Evolutionary conservation across 2,329 filamentous ascomycete genomes (phyloP), one percentile per base, ranked within the genome.

Genomic region (Fusarium fujikuroi): DNA sequence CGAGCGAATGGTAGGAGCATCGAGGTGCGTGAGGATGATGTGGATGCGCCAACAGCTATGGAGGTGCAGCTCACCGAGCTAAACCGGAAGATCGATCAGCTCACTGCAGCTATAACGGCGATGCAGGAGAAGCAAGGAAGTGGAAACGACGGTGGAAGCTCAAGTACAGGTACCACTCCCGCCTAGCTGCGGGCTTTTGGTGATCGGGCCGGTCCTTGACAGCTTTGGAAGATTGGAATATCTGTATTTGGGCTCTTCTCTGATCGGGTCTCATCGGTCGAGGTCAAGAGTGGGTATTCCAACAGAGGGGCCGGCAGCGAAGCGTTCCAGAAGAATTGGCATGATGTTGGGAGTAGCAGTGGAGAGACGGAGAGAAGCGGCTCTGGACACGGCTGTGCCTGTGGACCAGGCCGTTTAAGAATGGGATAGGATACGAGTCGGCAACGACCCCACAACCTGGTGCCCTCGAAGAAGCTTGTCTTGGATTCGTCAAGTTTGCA

Each of bases 11-110:
- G 68, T 32, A 62, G 69, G 40, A 70, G 37, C 56, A 50, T 34
- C 69, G 71, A 66, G 44, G 40, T 43, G 7, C 70, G 68, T 28
- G 81, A 83, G n/a, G 82, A 84, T 30, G 81, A 84, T 47, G 73
- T 78, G 39, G 79, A 84, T 44, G 82, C 81, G 23, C 82, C 84
- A 19, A 80, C 80, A 2, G 79, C 81, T 19, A 78, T 85, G 44
- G 88, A 91, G 73, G 83, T 85, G 32, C 86, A 87, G 69, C 85
- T 91, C 60, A 79, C 81, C 8, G 89, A 91, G 71, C 79, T 91
- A 73, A 84, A 85, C 46, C 80, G 79, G 52, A 91, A 90, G 83
- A 89, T 92, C 74, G 88, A 90, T 72, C 85, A 85, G 62, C 81
- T 91, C 70, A 89, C 89, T 1, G 82, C 85, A 25, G 77, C 88